phyloP scores from a whole-genome alignment of 768 basidiomycete species.

The Termitomyces sp. region DNA sequence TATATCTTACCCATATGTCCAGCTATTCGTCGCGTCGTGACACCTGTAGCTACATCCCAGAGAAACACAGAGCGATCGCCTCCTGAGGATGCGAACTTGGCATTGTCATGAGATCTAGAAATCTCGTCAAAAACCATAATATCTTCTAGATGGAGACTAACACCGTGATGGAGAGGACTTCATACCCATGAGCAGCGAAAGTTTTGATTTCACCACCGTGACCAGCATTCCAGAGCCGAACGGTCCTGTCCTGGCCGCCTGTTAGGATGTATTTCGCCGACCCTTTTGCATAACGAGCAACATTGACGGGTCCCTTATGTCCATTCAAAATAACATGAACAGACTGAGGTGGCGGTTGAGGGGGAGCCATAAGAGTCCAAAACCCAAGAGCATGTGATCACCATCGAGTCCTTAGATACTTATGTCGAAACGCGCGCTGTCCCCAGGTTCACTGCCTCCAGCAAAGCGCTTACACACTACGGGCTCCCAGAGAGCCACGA shows the following conservation, averaged over 20 bases:
- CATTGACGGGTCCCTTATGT: conserved; percentile 86
- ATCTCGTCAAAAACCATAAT: neutral
- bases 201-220: conserved; percentile 86
- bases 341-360: conserved; percentile 47
- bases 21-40: conserved; percentile 74
- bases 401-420: neutral
- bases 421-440: conserved; percentile 50
- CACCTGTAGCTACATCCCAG: conserved; percentile 92
- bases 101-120: conserved; percentile 84
- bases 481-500: neutral
- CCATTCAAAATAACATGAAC: conserved; percentile 57
- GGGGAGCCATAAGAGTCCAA: conserved; percentile 38
- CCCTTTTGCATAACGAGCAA: conserved; percentile 89
- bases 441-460: conserved; percentile 44
- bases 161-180: conserved; percentile 89
- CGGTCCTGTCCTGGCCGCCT: conserved; percentile 86
- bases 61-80: conserved; percentile 91
- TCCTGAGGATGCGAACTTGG: conserved; percentile 88
- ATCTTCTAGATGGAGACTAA: conserved; percentile 32
- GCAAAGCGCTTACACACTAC: conserved; percentile 48
- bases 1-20: conserved; percentile 93
- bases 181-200: conserved; percentile 92
- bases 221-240: conserved; percentile 88
- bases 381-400: conserved; percentile 1
- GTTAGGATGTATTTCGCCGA: conserved; percentile 86